Base-by-base conservation (phyloP, 305 asterid species). In the Fraxinus albicans region DNA sequence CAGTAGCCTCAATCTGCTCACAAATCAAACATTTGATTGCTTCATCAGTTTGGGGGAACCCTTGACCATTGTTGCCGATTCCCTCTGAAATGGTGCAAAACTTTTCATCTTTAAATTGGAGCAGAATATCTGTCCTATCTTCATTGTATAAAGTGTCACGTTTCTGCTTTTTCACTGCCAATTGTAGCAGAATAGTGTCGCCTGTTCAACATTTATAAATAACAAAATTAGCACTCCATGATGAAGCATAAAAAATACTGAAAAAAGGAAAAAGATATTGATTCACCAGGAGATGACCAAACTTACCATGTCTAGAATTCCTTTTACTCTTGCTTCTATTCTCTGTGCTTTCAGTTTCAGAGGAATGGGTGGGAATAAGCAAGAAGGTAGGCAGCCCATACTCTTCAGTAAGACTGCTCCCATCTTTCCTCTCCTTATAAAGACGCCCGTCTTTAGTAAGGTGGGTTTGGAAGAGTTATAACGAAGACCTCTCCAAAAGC, bases 311-410 rank as follows among this genome's bases (percentile, higher is more conserved):
- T 2, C 19, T n/a, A 5, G 94, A 74, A 12, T 60, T 81, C 78
- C 92, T 88, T 87, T 91, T 94, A 84, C 95, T 87, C 78, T 94
- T 94, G 81, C 88, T 88, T 89, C 97, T 94, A 38, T 89, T 93
- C 75, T 91, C 94, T 0, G 97, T 92, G 89, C 98, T 93, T 40
- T 94, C 97, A 5, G 94, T 93, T 44, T 95, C 97, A 4, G 95
- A 88, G 55, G 98, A 91, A 83, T 88, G 58, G 88, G 88, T 86
- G 7, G 97, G 94, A 58, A 76, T 85, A 33, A 78, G 89, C n/a
- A 88, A 63, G 47, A 35, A 35, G 40, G 47, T 40, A 40, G 96
- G 90, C 73, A 77, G 84, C 10, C 65, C 91, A 70, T 86, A 92
- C 76, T 95, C 99, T 81, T 90, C 98, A 0, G 97, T 93, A 53